Evolutionary conservation across 345 rosid genomes (phyloP), one percentile per base, ranked within the genome.

Genomic region (Ceriops decandra): DNA sequence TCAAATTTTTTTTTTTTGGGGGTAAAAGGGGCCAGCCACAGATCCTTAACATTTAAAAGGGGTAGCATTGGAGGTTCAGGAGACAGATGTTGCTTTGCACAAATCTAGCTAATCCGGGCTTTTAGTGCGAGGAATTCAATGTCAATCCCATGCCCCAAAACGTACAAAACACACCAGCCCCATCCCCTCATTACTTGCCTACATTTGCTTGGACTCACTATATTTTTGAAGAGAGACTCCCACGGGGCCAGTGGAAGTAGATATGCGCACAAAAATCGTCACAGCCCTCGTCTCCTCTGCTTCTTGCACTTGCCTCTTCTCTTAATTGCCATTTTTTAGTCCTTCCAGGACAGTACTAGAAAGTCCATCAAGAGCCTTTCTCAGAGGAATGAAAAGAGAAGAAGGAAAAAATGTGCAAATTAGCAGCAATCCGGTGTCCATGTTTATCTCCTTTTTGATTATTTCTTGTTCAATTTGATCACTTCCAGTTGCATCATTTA

Each of bases 41-140:
- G 17, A 42, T 42, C 49, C 17, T 42, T 13, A 38, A 42, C 49
- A 54, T 54, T 26, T 7, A 54, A 54, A 33, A 57, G 49, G 70
- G 69, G 61, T 52, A 66, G 28, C 7, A 53, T 33, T 42, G 77
- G 61, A 26, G 57, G 28, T 32, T 20, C 27, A 24, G 20, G 21
- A 32, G 65, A 68, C 76, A 71, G 79, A 68, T 66, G 21, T 47
- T 77, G 81, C 81, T 69, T 69, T 66, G 84, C 75, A 75, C 77
- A 81, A 75, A 81, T 77, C 81, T 77, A 81, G 79, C 84, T 71
- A 61, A 60, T 57, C 68, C 57, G 67, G 63, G 73, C 73, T 17
- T 53, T 7, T 30, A 61, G 17, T 5, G 35, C 56, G 7, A 54
- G 28, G 59, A 54, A 21, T 54, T 54, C 59, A 54, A 54, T n/a